A percentile compares a stretch with the other conserved stretches of the same genome.
Conservation (phyloP, 768 basidiomycete genomes). For the Brasilioporus rufonigricans region DNA sequence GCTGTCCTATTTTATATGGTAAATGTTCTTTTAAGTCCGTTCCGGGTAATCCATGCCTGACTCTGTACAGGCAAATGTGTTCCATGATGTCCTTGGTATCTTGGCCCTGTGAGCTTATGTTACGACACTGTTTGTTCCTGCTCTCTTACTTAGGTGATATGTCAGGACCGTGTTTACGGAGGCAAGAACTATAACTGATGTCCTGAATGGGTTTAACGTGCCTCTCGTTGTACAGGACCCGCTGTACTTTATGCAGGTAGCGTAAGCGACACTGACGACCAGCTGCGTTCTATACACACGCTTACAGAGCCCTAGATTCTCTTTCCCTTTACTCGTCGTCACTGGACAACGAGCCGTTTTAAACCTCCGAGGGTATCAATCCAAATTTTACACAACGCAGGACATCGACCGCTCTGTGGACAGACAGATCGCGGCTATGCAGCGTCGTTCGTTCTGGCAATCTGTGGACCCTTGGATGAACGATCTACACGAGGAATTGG, state of each 20-base stretch:
- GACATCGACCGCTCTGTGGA: neutral
- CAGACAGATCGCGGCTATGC: neutral
- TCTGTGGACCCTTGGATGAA: constrained; percentile 1
- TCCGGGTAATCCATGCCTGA: neutral
- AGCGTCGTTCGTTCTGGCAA: neutral
- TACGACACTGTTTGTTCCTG: neutral
- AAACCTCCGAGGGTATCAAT: constrained; percentile 5
- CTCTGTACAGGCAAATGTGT: neutral
- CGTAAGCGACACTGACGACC: neutral
- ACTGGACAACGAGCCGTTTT: constrained; percentile 19
- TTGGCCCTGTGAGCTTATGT: constrained; percentile 5
- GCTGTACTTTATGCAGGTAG: neutral
- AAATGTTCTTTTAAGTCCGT: neutral
- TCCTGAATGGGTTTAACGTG: neutral
- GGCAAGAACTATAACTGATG: neutral
- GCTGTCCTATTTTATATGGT: constrained; percentile 4
- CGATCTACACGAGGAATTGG: neutral
- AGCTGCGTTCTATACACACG: neutral
- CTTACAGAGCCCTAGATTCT: neutral
- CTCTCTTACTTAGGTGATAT: neutral
- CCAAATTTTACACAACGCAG: neutral
- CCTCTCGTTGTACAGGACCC: constrained; percentile 4
- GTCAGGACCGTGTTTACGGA: neutral
- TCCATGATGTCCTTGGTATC: neutral
- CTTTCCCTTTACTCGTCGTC: constrained; percentile 13